Evolutionary conservation across 805 yeast genomes (phyloP), one percentile per base, ranked within the genome.

Genomic region (Starmerella geochares): DNA sequence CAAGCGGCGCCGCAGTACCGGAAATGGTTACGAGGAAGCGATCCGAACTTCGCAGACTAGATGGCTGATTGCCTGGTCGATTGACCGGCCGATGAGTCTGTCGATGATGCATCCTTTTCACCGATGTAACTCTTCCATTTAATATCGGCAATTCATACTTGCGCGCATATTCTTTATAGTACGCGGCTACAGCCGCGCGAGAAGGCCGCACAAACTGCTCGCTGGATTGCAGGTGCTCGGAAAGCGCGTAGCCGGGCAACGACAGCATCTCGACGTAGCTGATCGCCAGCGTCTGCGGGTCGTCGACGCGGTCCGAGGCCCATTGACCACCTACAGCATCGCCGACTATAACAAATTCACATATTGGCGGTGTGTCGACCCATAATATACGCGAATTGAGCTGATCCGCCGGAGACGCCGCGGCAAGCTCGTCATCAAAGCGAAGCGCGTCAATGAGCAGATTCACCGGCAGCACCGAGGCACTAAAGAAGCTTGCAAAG

Each of bases 251-350:
- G 9, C 62, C 65, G 3, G 68, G 68, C 16, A 65, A 48, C n/a
- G 65, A 59, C 28, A 65, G 57, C 66, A 62, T 65, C 50, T 63
- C 65, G 7, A 63, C 63, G 46, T 65, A 65, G 37, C 64, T 58
- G 29, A 64, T 53, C 3, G 53, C 52, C 29, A 48, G 42, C 9
- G 55, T 54, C 9, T 51, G 52, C 2, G 53, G 46, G 13, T 49
- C 47, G 37, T 60, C 62, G n/a, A 29, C 35, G 17, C 19, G 10
- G 11, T 16, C 13, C 20, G 46, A 41, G 3, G 62, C 56, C 68
- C 68, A 65, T 41, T 65, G 68, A 9, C 68, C 68, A 5, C 68
- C 68, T 0, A 65, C 52, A 6, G 53, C 44, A 11, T 58, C 54
- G 20, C 65, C 64, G 6, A 61, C 44, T 14, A 65, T 62, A 11